Conservation (phyloP, 1,284 basidiomycete genomes). For the Agaricales sp. region DNA sequence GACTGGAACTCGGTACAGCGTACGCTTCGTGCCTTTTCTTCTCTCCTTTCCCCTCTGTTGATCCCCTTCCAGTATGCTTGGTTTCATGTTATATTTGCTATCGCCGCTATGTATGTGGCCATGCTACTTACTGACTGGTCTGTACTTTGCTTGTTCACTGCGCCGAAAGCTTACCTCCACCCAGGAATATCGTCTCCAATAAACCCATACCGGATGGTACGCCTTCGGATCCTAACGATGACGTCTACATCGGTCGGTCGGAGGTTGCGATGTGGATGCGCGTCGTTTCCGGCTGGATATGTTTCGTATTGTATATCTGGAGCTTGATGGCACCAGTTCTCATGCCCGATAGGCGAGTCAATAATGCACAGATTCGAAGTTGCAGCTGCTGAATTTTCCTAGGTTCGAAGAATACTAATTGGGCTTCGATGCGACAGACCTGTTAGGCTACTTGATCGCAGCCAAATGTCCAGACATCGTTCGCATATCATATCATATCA, state of each 20-base stretch:
- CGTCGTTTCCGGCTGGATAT: conserved; percentile 91
- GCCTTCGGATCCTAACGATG: conserved; percentile 39
- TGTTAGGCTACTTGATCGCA: no score
- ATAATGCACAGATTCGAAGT: no score
- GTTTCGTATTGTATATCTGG: conserved; percentile 85
- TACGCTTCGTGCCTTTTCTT: conserved; percentile 24
- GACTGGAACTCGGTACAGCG: conserved; percentile 95
- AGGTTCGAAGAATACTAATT: no score
- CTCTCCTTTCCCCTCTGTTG: neutral
- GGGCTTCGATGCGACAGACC: no score
- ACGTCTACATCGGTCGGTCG: conserved; percentile 92
- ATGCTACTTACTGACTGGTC: conserved; percentile 99
- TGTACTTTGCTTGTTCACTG: conserved; percentile 20
- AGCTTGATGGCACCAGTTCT: conserved; percentile 84
- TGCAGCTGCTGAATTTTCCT: no score
- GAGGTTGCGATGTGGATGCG: conserved; percentile 99
- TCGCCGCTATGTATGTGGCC: conserved; percentile 96
- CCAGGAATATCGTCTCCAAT: conserved; percentile 67
- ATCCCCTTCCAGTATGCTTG: conserved; percentile 69
- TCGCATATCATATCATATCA: no score
- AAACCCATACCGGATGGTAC: conserved; percentile 30
- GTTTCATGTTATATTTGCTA: conserved; percentile 97
- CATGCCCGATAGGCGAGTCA: conserved; percentile 70
- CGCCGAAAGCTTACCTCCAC: conserved; percentile 6
- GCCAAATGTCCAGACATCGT: no score